Evolutionary conservation across 371 early-diverging fungal species (phyloP).

Genomic region (Chytridiales sp.): DNA sequence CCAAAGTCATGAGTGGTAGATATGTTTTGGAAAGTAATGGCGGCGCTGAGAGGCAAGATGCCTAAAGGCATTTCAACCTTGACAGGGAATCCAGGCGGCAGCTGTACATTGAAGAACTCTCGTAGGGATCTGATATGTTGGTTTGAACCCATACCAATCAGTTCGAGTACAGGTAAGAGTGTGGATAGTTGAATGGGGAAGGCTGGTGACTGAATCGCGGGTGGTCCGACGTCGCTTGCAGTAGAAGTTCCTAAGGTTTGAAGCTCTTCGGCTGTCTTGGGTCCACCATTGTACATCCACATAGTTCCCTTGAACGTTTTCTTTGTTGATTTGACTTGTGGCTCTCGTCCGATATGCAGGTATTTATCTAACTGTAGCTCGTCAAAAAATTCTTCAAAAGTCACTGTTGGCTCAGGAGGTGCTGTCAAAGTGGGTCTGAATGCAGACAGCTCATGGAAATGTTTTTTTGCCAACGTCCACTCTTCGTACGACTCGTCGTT

Average conservation of each 20-base stretch:
- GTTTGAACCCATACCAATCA: constrained; percentile 40
- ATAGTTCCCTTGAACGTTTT: constrained; percentile 33
- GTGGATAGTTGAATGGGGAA: constrained; percentile 40
- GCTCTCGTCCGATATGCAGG: constrained; percentile 35
- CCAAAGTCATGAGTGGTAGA: constrained; percentile 20
- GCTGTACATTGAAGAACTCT: constrained; percentile 38
- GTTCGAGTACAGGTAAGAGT: constrained; percentile 37
- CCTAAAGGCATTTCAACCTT: constrained; percentile 46
- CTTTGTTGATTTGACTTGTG: constrained; percentile 4
- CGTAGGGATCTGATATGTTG: constrained; percentile 39
- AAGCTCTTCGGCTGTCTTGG: not conserved
- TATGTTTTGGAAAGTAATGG: constrained; percentile 41
- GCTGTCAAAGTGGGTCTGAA: constrained; percentile 37
- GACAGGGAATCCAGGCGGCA: constrained; percentile 48
- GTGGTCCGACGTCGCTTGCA: constrained; percentile 3
- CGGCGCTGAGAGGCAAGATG: constrained; percentile 40
- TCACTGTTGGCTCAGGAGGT: not conserved
- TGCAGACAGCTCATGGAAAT: constrained; percentile 24
- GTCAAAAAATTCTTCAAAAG: constrained; percentile 32
- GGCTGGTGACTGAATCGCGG: constrained; percentile 28
- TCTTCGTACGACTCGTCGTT: constrained; percentile 19
- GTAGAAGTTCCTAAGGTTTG: not conserved
- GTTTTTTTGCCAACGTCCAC: constrained; percentile 15
- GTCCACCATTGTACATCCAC: constrained; percentile 44
- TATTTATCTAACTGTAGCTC: constrained; percentile 1